A percentile compares a stretch with the other conserved stretches of the same genome.
phyloP scores from a whole-genome alignment of 179 eudicot genomes.

The Beta corolliflora region DNA sequence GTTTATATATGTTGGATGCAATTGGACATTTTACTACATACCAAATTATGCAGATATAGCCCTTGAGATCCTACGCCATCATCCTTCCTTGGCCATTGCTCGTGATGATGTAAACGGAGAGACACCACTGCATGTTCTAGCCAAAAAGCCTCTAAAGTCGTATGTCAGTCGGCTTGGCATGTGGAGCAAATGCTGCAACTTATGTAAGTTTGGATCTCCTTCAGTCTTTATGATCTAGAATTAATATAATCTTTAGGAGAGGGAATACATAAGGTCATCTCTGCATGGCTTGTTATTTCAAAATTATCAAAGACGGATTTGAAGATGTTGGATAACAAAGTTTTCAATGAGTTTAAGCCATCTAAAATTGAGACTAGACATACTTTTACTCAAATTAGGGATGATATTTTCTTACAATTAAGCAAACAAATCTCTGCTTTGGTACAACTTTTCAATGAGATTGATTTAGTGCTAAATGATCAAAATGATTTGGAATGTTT shows the following conservation, averaged over 20 bases:
- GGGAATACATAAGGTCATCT: too few species aligned
- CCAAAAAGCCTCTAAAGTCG: conserved; percentile 10
- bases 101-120: conserved; percentile 11
- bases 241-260: not conserved
- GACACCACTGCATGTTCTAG: conserved; percentile 29
- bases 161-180: not conserved
- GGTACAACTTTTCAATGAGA: too few species aligned
- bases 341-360: too few species aligned
- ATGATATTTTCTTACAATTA: too few species aligned
- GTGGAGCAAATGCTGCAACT: conserved; percentile 17
- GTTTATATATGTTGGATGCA: not conserved
- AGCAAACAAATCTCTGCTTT: too few species aligned
- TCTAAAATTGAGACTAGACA: too few species aligned
- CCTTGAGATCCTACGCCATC: not conserved
- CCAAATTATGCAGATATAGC: conserved; percentile 23
- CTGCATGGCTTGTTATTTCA: too few species aligned
- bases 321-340: too few species aligned
- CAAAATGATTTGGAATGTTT: too few species aligned
- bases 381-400: too few species aligned
- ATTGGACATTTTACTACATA: not conserved
- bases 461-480: too few species aligned
- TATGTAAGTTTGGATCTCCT: conserved; percentile 8
- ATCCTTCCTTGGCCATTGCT: conserved; percentile 4
- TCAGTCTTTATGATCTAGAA: not conserved
- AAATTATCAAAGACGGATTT: too few species aligned